These are phyloP conservation scores for Gracilaria gracilis DNA, from an alignment of 23 red algal species.

Conservation along the genomic window DNA sequence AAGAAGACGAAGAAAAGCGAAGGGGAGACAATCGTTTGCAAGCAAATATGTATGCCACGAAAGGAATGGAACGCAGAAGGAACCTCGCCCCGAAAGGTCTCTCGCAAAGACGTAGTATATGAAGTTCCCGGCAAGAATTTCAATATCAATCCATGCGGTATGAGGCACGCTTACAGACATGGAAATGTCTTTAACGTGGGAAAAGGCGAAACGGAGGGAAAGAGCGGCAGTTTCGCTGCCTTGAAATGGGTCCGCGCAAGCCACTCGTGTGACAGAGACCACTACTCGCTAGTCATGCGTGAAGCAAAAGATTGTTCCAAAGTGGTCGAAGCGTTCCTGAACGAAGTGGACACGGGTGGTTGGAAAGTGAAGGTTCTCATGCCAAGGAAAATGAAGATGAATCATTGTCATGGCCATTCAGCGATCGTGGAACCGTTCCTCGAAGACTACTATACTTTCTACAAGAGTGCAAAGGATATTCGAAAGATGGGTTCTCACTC, in stretches of 20 bases:
- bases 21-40: neutral
- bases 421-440: neutral
- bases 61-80: neutral
- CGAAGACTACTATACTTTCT: neutral
- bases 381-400: neutral
- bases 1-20: neutral
- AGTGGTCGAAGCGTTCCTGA: conserved; percentile 23
- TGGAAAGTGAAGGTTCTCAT: conserved; percentile 13
- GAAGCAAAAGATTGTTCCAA: conserved; percentile 33
- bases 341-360: neutral
- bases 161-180: neutral
- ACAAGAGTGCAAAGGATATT: conserved; percentile 1
- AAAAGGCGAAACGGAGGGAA: neutral
- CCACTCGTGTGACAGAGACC: neutral
- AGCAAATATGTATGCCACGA: neutral
- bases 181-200: neutral
- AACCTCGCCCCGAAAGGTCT: neutral
- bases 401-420: neutral
- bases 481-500: neutral
- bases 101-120: neutral
- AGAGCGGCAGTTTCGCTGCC: neutral
- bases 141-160: neutral
- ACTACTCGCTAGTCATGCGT: neutral
- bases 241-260: neutral
- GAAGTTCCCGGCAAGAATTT: neutral